Evolutionary conservation across 768 basidiomycete species (phyloP), one percentile per base, ranked within the genome.

Genomic region (Suillus brevipes): DNA sequence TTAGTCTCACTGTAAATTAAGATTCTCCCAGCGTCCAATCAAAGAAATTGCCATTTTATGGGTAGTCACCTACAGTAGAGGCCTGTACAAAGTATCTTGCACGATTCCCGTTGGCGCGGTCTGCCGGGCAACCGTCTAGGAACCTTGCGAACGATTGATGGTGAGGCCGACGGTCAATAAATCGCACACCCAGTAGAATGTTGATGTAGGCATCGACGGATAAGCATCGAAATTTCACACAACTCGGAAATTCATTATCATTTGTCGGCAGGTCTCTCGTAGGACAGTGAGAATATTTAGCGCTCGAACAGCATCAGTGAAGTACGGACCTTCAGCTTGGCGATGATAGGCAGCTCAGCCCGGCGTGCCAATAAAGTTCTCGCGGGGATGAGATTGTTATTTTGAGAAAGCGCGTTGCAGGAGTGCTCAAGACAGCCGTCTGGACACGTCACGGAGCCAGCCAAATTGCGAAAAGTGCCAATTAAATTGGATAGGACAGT

Each of bases 1-100:
- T 58, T 31, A 43, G 58, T 59, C 58, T 31, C 58, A 59, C 58
- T 59, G 40, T 42, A 59, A 40, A 59, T 59, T 59, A 42, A 59
- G 37, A 36, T 59, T 59, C 40, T 59, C 58, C 40, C 58, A 59
- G 25, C 58, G 12, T 42, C 38, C 40, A 58, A 58, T 58, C 37
- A 59, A 59, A 57, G 31, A 55, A 20, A 55, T 12, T 18, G 53
- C 10, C 31, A 55, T 36, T 7, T 36, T 36, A n/a, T 14, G 16
- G n/a, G n/a, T n/a, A n/a, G n/a, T n/a, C n/a, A n/a, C n/a, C n/a
- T n/a, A n/a, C n/a, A n/a, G n/a, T n/a, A n/a, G n/a, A n/a, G n/a
- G n/a, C n/a, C n/a, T n/a, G n/a, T n/a, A n/a, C n/a, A n/a, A n/a
- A n/a, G n/a, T n/a, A n/a, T n/a, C n/a, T n/a, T n/a, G n/a, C n/a